phyloP scores from a whole-genome alignment of 1,284 basidiomycete species.

The Omphalotus olearius region DNA sequence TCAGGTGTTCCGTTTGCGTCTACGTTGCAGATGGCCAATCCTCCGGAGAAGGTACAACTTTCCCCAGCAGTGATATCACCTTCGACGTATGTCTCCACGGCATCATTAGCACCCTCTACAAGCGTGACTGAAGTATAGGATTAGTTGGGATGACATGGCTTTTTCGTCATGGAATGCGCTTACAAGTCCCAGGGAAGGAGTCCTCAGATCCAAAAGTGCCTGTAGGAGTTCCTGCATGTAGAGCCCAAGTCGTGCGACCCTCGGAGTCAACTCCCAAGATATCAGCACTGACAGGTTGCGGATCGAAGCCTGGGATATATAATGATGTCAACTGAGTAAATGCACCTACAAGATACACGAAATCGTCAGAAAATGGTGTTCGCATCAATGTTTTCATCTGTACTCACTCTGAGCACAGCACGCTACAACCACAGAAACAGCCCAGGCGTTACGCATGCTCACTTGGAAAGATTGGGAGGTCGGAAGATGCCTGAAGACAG shows the following conservation, averaged over 20 bases:
- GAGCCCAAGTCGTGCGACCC: conserved; percentile 38
- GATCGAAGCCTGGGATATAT: conserved; percentile 42
- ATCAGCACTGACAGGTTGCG: conserved; percentile 37
- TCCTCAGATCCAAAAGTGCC: conserved; percentile 28
- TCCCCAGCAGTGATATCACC: conserved; percentile 6
- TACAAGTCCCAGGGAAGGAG: conserved; percentile 35
- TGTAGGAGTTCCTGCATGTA: conserved; percentile 29
- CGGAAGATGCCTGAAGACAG: too few species aligned
- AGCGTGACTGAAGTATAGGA: conserved; percentile 12
- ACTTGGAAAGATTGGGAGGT: too few species aligned
- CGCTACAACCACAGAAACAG: too few species aligned
- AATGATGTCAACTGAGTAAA: conserved; percentile 28
- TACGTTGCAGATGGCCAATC: conserved; percentile 13
- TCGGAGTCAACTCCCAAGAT: conserved; percentile 34
- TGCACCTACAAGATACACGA: conserved; percentile 8
- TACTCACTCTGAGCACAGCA: too few species aligned
- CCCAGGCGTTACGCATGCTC: too few species aligned
- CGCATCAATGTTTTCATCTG: too few species aligned
- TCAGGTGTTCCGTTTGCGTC: conserved; percentile 10
- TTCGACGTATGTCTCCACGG: conserved; percentile 3
- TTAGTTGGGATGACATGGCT: not conserved
- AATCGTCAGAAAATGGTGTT: too few species aligned
- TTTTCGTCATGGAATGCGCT: conserved; percentile 3
- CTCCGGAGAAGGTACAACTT: conserved; percentile 12
- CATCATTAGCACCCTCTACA: conserved; percentile 15